phyloP scores from a whole-genome alignment of 78 protist genomes.

The Tieghemostelium lacteum region DNA sequence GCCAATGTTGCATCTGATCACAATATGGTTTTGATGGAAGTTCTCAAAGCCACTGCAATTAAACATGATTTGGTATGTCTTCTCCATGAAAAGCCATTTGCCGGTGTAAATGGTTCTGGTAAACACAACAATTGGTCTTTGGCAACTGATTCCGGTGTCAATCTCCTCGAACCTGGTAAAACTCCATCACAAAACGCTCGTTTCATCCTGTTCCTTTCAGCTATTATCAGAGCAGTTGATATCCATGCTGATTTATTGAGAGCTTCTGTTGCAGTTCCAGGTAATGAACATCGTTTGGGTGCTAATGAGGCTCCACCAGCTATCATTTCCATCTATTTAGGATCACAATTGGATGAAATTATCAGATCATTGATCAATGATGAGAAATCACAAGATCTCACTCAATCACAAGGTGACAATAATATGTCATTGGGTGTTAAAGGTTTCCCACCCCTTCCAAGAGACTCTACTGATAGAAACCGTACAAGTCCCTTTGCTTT shows the following conservation, averaged over 20 bases:
- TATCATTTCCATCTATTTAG: slow-evolving; percentile 94
- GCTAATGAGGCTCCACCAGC: slow-evolving; percentile 98
- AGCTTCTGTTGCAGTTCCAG: slow-evolving; percentile 85
- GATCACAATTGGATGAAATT: slow-evolving; percentile 77
- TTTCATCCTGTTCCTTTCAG: slow-evolving; percentile 83
- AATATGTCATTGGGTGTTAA: slow-evolving; percentile 84
- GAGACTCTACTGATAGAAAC: slow-evolving; percentile 94
- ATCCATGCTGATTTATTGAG: slow-evolving; percentile 89
- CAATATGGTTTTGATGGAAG: slow-evolving; percentile 93
- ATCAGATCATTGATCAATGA: slow-evolving; percentile 9
- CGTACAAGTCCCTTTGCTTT: slow-evolving; percentile 97
- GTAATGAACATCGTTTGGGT: slow-evolving; percentile 97
- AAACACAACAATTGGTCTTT: slow-evolving; percentile 96
- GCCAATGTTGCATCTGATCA: slow-evolving; percentile 90
- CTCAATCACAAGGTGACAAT: not conserved
- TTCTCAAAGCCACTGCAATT: slow-evolving; percentile 65
- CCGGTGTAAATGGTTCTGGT: slow-evolving; percentile 94
- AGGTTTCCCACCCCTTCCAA: slow-evolving; percentile 76
- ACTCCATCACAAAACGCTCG: slow-evolving; percentile 63
- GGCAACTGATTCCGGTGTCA: slow-evolving; percentile 77
- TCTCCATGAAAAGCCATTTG: slow-evolving; percentile 97
- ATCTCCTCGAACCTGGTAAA: slow-evolving; percentile 84
- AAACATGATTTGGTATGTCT: slow-evolving; percentile 85
- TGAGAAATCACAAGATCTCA: not conserved
- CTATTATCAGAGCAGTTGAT: slow-evolving; percentile 80